Evolutionary conservation across 768 basidiomycete species (phyloP), one percentile per base, ranked within the genome.

Genomic region (Hypholoma sublateritium): DNA sequence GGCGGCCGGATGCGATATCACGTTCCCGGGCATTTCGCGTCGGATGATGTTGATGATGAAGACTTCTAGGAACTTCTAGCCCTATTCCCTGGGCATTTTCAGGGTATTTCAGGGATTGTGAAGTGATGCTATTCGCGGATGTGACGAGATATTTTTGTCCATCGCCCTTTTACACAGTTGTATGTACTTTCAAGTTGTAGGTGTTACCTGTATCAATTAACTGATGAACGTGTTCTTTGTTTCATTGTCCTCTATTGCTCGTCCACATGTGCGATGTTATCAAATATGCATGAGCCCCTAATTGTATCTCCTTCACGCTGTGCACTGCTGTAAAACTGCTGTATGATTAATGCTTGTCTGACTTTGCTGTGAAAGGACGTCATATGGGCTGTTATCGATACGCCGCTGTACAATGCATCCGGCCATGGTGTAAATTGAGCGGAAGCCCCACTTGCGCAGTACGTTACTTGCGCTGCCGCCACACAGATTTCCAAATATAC

Each of bases 1-100:
- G 51, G 53, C 24, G 51, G 53, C 24, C 54, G 42, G 34, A 16
- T 21, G 14, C 56, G 48, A 16, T 59, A 56, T 39, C 61, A 53
- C 51, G 43, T 68, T 17, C 67, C 67, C 8, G 67, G 67, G 28
- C 56, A 58, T 17, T 50, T 58, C 41, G 56, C 57, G 21, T 43
- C 24, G 17, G 55, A 53, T 22, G 61, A 60, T 16, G 60, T 54
- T 7, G 61, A 62, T 12, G 63, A 65, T 32, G 56, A 55, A 25
- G 59, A 56, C 28, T 45, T 58, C 14, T 45, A 45, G 32, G 34
- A 39, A 28, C 17, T 45, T 46, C 22, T 24, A 24, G 45, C 45
- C 46, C 46, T 47, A 25, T 24, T 47, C 25, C 22, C 45, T 25
- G 46, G 21, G 22, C 24, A 22, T 47, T 32, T 28, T 47, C 46